Evolutionary conservation across 176 grass and related monocot species (phyloP), one percentile per base, ranked within the genome.

Genomic region (Leersia perrieri): DNA sequence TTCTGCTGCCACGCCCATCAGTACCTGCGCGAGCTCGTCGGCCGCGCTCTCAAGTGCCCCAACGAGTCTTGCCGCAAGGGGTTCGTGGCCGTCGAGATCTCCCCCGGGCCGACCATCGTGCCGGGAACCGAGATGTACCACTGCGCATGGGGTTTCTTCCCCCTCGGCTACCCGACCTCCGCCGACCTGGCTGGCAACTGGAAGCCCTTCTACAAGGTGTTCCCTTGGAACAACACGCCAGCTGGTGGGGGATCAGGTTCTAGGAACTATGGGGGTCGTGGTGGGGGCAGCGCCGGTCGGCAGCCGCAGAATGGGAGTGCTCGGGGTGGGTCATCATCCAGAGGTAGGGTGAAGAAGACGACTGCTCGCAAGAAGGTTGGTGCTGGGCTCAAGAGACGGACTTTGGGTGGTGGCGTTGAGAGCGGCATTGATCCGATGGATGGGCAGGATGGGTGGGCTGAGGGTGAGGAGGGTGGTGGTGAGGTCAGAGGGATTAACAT

Each of bases 111-210:
- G 11, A 79, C 89, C 1, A 16, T 99, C 33, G 93, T 99, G 61
- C 91, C 97, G 27, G 93, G 97, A 31, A 93, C 97, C 15, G 87
- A 99, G 70, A 99, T 95, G 97, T 99, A 99, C 82, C 90, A 99
- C 68, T 99, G 97, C 51, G 84, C 89, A 31, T 99, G 97, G 97
- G 96, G 97, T 0, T 99, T 99, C 93, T 90, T 93, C 64, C 97
- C 96, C 3, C 91, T 99, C 11, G 97, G 97, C 47, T 96, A 88
- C 11, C 96, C 90, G 41, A 85, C 66, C 31, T 79, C 78, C 0
- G 51, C 86, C n/a, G 80, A 92, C 82, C 45, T 89, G 34, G 75
- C 39, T 79, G 20, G 57, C 33, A 84, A 84, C 70, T 93, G 87
- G 93, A 84, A 91, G 76, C 97, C 93, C 2, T 87, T 99, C 79